phyloP scores from a whole-genome alignment of 2,329 filamentous ascomycete genomes.

The Microdochium nivale region DNA sequence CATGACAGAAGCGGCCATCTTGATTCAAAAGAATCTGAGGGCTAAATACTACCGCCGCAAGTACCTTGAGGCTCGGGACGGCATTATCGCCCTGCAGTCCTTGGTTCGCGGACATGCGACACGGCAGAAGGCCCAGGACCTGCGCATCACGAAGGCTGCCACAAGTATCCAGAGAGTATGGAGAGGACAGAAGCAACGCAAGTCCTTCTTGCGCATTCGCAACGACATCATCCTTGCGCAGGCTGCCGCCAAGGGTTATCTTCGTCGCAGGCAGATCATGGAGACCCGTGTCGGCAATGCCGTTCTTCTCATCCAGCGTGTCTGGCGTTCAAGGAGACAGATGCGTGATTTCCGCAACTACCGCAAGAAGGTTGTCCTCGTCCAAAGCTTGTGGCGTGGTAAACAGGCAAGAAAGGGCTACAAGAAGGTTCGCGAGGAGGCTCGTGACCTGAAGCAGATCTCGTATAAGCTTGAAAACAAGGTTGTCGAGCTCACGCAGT shows the following conservation, averaged over 20 bases:
- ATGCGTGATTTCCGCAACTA: conserved; percentile 79
- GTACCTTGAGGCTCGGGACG: conserved; percentile 78
- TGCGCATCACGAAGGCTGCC: conserved; percentile 75
- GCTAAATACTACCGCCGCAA: conserved; percentile 91
- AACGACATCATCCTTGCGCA: conserved; percentile 82
- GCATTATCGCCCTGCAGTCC: conserved; percentile 75
- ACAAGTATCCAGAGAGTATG: conserved; percentile 94
- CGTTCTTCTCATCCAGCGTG: conserved; percentile 80
- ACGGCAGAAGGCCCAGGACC: conserved; percentile 68
- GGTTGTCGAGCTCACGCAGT: conserved; percentile 95
- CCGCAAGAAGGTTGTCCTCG: conserved; percentile 77
- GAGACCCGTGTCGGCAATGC: conserved; percentile 91
- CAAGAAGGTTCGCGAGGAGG: conserved; percentile 88
- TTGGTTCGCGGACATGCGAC: conserved; percentile 70
- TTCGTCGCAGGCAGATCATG: conserved; percentile 85
- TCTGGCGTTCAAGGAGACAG: conserved; percentile 75
- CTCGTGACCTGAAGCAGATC: conserved; percentile 96
- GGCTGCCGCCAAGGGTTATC: conserved; percentile 82
- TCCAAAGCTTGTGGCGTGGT: conserved; percentile 91
- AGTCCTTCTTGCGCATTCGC: conserved; percentile 68
- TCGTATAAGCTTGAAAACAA: conserved; percentile 99
- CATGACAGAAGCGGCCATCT: conserved; percentile 86
- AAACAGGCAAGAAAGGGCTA: conserved; percentile 73
- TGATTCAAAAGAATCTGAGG: conserved; percentile 97
- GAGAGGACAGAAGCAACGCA: conserved; percentile 86